Evolutionary conservation across 2,329 filamentous ascomycete species (phyloP).

Genomic region (Fusarium liriodendri): DNA sequence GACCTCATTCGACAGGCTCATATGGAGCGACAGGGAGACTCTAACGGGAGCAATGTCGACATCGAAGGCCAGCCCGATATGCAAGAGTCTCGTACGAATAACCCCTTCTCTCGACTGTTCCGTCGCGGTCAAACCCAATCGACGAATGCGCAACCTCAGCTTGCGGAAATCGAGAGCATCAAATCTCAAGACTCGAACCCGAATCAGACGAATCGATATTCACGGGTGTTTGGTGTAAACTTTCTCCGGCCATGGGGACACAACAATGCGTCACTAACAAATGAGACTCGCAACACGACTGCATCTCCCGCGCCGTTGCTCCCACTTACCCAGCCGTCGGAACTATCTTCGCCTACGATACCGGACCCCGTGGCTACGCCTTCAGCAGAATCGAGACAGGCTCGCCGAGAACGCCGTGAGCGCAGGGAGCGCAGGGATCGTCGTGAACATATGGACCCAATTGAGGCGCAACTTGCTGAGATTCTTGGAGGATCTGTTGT

Average conservation of each 20-base stretch:
- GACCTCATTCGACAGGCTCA: slow-evolving; percentile 48
- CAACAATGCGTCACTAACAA: slow-evolving; percentile 11
- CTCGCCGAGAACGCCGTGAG: slow-evolving; percentile 12
- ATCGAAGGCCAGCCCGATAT: slow-evolving; percentile 24
- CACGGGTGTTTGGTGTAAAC: slow-evolving; percentile 18
- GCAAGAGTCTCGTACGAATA: slow-evolving; percentile 9
- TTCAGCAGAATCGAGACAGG: slow-evolving; percentile 11
- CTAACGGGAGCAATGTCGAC: slow-evolving; percentile 17
- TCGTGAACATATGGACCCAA: slow-evolving; percentile 16
- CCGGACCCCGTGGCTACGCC: slow-evolving; percentile 25
- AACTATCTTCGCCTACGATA: slow-evolving; percentile 13
- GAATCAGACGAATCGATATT: slow-evolving; percentile 38
- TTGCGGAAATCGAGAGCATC: slow-evolving; percentile 53
- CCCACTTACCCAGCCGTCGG: slow-evolving; percentile 9
- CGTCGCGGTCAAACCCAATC: slow-evolving; percentile 31
- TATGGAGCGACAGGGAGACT: slow-evolving; percentile 39
- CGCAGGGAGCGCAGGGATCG: slow-evolving; percentile 1
- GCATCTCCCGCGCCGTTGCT: slow-evolving; percentile 32
- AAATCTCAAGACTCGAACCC: slow-evolving; percentile 60
- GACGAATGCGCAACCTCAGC: slow-evolving; percentile 23
- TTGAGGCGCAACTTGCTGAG: slow-evolving; percentile 32
- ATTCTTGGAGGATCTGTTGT: slow-evolving; percentile 20
- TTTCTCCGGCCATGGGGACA: slow-evolving; percentile 26
- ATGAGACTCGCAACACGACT: slow-evolving; percentile 19
- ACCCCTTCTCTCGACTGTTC: slow-evolving; percentile 32